Evolutionary conservation across 208 protist species (phyloP).

Genomic region (Crithidia fasciculata): DNA sequence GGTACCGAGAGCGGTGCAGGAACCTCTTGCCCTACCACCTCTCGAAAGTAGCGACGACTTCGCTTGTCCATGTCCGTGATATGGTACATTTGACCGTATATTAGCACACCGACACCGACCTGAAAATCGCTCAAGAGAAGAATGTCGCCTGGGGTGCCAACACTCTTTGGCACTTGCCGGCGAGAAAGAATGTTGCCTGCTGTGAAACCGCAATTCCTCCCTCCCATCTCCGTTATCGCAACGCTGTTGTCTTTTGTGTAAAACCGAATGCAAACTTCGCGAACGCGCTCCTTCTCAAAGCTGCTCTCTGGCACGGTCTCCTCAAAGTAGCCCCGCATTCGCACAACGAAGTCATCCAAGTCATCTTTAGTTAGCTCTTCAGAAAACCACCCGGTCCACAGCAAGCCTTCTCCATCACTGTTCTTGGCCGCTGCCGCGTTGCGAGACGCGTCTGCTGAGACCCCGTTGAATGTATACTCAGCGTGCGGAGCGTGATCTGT

Average conservation of each 20-base stretch:
- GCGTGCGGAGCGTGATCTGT: conserved; percentile 79
- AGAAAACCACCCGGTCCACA: conserved; percentile 79
- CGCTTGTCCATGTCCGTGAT: conserved; percentile 85
- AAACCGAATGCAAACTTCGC: conserved; percentile 83
- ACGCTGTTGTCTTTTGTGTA: conserved; percentile 82
- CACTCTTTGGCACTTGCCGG: conserved; percentile 72
- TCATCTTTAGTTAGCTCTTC: conserved; percentile 68
- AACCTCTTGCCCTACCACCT: conserved; percentile 52
- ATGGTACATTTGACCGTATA: conserved; percentile 76
- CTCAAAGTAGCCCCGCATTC: conserved; percentile 78
- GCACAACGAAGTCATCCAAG: conserved; percentile 75
- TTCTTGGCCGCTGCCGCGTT: neutral
- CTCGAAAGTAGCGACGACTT: conserved; percentile 74
- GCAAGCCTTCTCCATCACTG: conserved; percentile 30
- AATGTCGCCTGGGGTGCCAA: conserved; percentile 49
- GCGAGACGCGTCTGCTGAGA: conserved; percentile 12
- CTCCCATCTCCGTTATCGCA: conserved; percentile 64
- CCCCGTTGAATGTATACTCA: conserved; percentile 77
- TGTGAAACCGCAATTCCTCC: conserved; percentile 83
- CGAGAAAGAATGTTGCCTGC: conserved; percentile 77
- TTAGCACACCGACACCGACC: conserved; percentile 65
- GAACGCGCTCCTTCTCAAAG: conserved; percentile 62
- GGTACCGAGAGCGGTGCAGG: conserved; percentile 49
- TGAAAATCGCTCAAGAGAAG: conserved; percentile 75
- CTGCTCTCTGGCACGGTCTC: conserved; percentile 73